Evolutionary conservation across 352 stramenopile species (phyloP).

Genomic region (Pythium sp.): DNA sequence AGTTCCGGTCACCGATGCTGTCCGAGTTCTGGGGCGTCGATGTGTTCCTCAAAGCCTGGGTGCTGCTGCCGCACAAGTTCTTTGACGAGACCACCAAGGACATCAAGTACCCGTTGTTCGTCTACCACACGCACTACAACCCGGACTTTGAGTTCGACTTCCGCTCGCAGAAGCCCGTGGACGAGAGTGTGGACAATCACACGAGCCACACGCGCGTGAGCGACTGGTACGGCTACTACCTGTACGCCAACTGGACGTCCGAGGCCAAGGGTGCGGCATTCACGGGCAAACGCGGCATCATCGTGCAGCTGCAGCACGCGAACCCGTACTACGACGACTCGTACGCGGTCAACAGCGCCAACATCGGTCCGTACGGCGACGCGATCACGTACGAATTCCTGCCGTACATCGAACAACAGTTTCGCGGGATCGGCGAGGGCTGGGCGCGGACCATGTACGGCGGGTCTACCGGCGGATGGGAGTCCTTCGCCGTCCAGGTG

Average conservation of each 20-base stretch:
- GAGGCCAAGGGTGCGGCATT: constrained; percentile 42
- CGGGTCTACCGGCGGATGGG: constrained; percentile 70
- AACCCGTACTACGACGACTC: constrained; percentile 84
- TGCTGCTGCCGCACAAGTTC: constrained; percentile 67
- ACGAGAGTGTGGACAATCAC: constrained; percentile 20
- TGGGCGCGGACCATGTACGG: constrained; percentile 77
- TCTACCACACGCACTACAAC: constrained; percentile 79
- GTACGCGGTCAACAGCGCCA: constrained; percentile 75
- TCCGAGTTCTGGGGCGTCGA: constrained; percentile 72
- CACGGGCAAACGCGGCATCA: constrained; percentile 61
- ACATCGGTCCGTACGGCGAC: constrained; percentile 71
- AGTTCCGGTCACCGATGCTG: constrained; percentile 54
- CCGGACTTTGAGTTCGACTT: constrained; percentile 63
- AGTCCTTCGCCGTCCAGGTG: constrained; percentile 70
- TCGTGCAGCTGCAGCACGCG: constrained; percentile 73
- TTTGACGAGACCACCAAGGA: constrained; percentile 45
- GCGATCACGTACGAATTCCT: constrained; percentile 77
- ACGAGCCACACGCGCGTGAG: constrained; percentile 9
- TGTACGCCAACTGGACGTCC: constrained; percentile 76
- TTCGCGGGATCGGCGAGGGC: constrained; percentile 58
- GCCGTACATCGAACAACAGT: constrained; percentile 56
- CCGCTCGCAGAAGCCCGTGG: constrained; percentile 24
- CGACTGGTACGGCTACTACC: constrained; percentile 63
- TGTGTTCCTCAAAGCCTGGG: constrained; percentile 66
- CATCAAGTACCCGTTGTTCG: constrained; percentile 66